Conservation (phyloP, 2,329 filamentous ascomycete genomes). For the Fusarium xylarioides region DNA sequence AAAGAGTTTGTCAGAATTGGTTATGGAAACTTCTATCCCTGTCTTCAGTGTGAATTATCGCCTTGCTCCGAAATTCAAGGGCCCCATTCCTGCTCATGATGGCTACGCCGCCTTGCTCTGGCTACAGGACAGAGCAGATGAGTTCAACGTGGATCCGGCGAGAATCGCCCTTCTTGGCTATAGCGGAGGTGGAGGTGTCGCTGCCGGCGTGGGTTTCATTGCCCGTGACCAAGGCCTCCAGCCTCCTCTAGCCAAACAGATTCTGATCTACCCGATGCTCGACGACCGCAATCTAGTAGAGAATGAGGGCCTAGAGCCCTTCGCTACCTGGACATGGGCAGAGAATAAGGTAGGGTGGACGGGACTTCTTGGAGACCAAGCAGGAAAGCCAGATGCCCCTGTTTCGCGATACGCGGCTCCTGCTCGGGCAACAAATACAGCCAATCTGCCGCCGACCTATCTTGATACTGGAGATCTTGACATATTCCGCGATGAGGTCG, state of each 20-base stretch:
- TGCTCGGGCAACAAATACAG: not conserved
- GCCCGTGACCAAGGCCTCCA: not conserved
- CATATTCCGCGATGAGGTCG: not conserved
- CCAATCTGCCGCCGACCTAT: not conserved
- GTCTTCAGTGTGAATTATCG: not conserved
- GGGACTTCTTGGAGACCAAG: not conserved
- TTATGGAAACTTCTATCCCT: not conserved
- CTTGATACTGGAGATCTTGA: not conserved
- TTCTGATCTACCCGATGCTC: not conserved
- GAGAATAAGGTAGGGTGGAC: not conserved
- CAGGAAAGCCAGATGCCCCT: not conserved
- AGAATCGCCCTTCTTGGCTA: not conserved
- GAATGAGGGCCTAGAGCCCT: not conserved
- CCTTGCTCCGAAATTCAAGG: not conserved
- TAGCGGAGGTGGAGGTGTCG: not conserved
- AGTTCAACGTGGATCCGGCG: not conserved
- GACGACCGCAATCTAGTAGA: not conserved
- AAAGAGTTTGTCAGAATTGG: not conserved
- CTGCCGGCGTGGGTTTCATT: not conserved
- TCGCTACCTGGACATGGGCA: not conserved
- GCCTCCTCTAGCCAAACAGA: not conserved
- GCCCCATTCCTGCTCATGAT: not conserved
- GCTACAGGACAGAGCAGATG: not conserved
- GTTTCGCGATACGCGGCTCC: not conserved
- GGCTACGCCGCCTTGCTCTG: not conserved